Base-by-base conservation (phyloP, 176 grass and related monocot genomes). In the Neostapfia colusana region DNA sequence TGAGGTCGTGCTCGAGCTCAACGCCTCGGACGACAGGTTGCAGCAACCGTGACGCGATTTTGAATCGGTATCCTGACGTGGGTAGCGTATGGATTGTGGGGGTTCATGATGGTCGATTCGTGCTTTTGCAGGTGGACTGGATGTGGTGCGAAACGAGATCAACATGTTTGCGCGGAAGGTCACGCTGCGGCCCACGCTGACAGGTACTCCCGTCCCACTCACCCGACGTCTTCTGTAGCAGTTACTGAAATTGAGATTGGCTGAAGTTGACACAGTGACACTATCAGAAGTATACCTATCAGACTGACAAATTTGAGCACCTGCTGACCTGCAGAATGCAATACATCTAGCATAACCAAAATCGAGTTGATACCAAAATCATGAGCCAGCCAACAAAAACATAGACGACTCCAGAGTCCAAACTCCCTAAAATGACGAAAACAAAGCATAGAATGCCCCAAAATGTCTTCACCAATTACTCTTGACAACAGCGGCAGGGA, bases 121-220 rank as follows among this genome's bases (percentile, higher is more conserved):
- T 72, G 34, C 20, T 72, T 82, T 66, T 50, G 36, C 75, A 98
- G 95, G 85, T n/a, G 95, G 95, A 1, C 82, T 98, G 62, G 95
- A 94, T 78, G 95, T 98, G 20, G 95, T 98, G 58, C 44, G 95
- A 77, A 98, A 94, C 85, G 94, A 94, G 85, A 98, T 98, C 28
- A 94, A 98, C 80, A 94, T 98, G 95, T 98, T 98, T 77, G 91
- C 89, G 0, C 95, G 94, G 84, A 98, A 92, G 82, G 89, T 98
- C 50, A 98, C 91, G 2, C 80, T 98, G 64, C 85, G 85, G 4
- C 89, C 95, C 87, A 98, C 69, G 95, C 95, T 0, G 95, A 94
- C 81, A 98, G 95, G 95, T 46, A 46, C 3, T 14, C 2, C 13
- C 12, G 2, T 46, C 10, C 41, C 41, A 43, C 41, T 43, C 41